Evolutionary conservation across 371 early-diverging fungal genomes (phyloP).

Genomic region (Cokeromyces recurvatus): DNA sequence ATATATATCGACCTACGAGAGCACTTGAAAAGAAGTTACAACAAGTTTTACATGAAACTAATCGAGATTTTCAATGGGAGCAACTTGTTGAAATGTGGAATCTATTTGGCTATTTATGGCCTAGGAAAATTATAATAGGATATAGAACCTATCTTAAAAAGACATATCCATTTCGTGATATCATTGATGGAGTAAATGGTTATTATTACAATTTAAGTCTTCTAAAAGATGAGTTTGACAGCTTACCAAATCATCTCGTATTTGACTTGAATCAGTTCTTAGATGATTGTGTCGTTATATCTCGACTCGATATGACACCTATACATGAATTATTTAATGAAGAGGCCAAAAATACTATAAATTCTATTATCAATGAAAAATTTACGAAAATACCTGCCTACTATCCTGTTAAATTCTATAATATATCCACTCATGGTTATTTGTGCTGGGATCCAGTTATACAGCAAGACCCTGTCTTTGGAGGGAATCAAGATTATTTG

Average conservation of each 20-base stretch:
- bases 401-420: constrained; percentile 31
- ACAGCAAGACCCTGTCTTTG: not conserved
- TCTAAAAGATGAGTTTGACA: not conserved
- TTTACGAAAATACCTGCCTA: constrained; percentile 25
- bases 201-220: constrained; percentile 1
- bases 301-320: constrained; percentile 20
- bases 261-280: constrained; percentile 3
- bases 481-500: constrained; percentile 2
- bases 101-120: constrained; percentile 45
- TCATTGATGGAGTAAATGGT: not conserved
- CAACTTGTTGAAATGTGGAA: constrained; percentile 25
- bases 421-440: constrained; percentile 24
- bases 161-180: constrained; percentile 4
- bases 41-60: constrained; percentile 6
- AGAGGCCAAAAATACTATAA: constrained; percentile 13
- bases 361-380: constrained; percentile 17
- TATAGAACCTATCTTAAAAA: constrained; percentile 3
- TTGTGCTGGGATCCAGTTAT: constrained; percentile 25
- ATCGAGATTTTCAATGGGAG: constrained; percentile 19
- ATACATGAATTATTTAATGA: constrained; percentile 30
- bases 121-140: constrained; percentile 29
- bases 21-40: constrained; percentile 19
- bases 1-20: constrained; percentile 27
- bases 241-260: not conserved
- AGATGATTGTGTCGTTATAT: constrained; percentile 1